Percentiles rank a stretch among this genome's conserved stretches.
phyloP scores from a whole-genome alignment of 1,284 basidiomycete species.

The Sanghuangporus weigelae region DNA sequence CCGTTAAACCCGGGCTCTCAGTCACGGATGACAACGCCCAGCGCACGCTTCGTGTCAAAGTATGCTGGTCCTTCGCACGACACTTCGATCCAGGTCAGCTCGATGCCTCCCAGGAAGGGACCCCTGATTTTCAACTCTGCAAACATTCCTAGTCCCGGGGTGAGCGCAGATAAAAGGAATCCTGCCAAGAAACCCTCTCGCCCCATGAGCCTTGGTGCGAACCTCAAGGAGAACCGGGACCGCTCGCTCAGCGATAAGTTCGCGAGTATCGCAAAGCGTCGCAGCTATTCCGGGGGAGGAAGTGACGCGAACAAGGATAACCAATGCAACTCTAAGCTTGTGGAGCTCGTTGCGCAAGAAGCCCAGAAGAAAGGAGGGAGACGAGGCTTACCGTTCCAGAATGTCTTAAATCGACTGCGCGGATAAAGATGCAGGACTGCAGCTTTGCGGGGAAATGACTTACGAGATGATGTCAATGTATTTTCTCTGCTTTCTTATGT shows the following conservation, averaged over 20 bases:
- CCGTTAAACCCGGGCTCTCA: not conserved
- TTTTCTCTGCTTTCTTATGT: not conserved
- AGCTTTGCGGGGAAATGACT: not conserved
- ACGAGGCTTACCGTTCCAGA: slow-evolving; percentile 11
- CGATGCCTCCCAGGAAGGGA: not conserved
- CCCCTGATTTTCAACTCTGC: not conserved
- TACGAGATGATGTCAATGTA: not conserved
- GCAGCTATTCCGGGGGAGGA: not conserved
- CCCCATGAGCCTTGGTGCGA: not conserved
- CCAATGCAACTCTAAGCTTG: not conserved
- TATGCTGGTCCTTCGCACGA: not conserved
- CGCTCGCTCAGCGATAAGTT: not conserved
- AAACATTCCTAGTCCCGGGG: not conserved
- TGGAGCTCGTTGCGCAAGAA: not conserved
- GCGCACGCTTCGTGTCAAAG: not conserved
- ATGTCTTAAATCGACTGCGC: slow-evolving; percentile 12
- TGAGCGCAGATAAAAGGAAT: not conserved
- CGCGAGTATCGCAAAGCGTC: slow-evolving; percentile 3
- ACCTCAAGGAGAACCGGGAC: slow-evolving; percentile 1
- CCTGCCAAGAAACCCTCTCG: not conserved
- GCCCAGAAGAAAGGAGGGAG: slow-evolving; percentile 4
- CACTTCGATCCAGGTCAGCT: not conserved
- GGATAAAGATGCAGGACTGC: not conserved
- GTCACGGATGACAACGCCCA: not conserved
- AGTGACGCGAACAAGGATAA: slow-evolving; percentile 1